phyloP scores from a whole-genome alignment of 805 yeast species.

The Candida morakotiae region DNA sequence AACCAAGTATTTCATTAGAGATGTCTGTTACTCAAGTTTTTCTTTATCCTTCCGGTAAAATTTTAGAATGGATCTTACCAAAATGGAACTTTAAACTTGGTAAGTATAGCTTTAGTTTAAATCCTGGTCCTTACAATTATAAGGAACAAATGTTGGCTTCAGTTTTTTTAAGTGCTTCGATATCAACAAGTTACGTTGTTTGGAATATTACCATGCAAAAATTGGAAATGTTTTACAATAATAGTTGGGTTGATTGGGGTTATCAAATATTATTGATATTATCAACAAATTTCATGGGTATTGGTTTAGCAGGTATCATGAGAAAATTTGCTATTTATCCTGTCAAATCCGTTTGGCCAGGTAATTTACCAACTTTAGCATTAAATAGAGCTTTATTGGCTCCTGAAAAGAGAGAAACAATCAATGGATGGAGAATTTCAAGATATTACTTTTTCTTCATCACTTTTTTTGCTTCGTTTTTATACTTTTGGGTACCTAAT shows the following conservation, averaged over 20 bases:
- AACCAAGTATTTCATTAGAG: slow-evolving; percentile 41
- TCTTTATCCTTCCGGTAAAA: slow-evolving; percentile 40
- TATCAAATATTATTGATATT: slow-evolving; percentile 20
- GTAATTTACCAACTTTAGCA: slow-evolving; percentile 24
- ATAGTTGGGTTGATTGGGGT: slow-evolving; percentile 23
- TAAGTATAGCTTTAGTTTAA: slow-evolving; percentile 25
- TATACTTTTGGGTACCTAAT: slow-evolving; percentile 44
- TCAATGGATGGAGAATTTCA: slow-evolving; percentile 28
- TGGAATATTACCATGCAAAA: slow-evolving; percentile 22
- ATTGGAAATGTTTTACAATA: slow-evolving; percentile 17
- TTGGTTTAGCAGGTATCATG: slow-evolving; percentile 27
- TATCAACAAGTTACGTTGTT: slow-evolving; percentile 21
- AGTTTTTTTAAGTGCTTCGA: slow-evolving; percentile 33
- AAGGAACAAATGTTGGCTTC: slow-evolving; percentile 69
- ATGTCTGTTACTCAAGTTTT: slow-evolving; percentile 43
- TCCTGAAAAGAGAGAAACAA: slow-evolving; percentile 19
- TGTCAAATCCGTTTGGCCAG: slow-evolving; percentile 22
- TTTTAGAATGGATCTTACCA: slow-evolving; percentile 32
- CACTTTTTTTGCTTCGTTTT: slow-evolving; percentile 23
- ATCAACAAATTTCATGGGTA: slow-evolving; percentile 22
- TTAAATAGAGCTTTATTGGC: slow-evolving; percentile 23
- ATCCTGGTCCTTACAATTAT: slow-evolving; percentile 53
- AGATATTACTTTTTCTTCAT: slow-evolving; percentile 19
- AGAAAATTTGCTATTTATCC: slow-evolving; percentile 25
- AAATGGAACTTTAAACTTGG: slow-evolving; percentile 23